A percentile compares a stretch with the other conserved stretches of the same genome.
These are phyloP conservation scores for Kregervanrija fluxuum DNA, from an alignment of 805 yeast genomes.

Conservation along the genomic window DNA sequence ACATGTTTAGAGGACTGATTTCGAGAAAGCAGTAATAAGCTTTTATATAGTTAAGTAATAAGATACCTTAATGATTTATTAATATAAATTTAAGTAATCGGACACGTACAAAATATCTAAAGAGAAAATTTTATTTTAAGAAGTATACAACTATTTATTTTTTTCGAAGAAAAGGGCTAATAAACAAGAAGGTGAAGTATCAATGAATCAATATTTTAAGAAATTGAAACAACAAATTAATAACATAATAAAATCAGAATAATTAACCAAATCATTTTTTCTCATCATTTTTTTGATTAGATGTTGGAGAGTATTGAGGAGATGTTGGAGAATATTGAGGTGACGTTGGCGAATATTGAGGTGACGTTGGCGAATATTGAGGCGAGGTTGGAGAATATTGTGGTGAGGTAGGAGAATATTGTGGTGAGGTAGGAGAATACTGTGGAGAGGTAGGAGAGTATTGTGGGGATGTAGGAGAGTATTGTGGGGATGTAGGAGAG, in stretches of 20 bases:
- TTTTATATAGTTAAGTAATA: no score
- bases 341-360: slow-evolving; percentile 69
- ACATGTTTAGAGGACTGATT: slow-evolving; percentile 84
- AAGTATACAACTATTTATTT: slow-evolving; percentile 2
- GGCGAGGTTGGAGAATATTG: slow-evolving; percentile 68
- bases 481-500: slow-evolving; percentile 67
- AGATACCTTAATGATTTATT: no score
- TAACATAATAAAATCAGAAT: no score
- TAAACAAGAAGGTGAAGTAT: slow-evolving; percentile 8
- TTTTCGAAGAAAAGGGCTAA: slow-evolving; percentile 13
- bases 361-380: slow-evolving; percentile 65
- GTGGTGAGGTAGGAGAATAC: slow-evolving; percentile 58
- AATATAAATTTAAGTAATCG: no score
- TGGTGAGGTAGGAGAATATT: slow-evolving; percentile 72
- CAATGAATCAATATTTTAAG: no score
- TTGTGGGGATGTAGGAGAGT: slow-evolving; percentile 57
- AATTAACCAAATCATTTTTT: slow-evolving; percentile 9
- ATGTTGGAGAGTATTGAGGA: slow-evolving; percentile 68
- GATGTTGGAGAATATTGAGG: slow-evolving; percentile 52
- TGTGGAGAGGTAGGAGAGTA: slow-evolving; percentile 49
- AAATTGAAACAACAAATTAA: no score
- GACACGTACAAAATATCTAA: no score
- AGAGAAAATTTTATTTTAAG: slow-evolving; percentile 7
- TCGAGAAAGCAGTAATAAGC: slow-evolving; percentile 38
- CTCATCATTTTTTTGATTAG: slow-evolving; percentile 28